Conservation (phyloP, 2,329 filamentous ascomycete genomes). For the Esteya vermicola region DNA sequence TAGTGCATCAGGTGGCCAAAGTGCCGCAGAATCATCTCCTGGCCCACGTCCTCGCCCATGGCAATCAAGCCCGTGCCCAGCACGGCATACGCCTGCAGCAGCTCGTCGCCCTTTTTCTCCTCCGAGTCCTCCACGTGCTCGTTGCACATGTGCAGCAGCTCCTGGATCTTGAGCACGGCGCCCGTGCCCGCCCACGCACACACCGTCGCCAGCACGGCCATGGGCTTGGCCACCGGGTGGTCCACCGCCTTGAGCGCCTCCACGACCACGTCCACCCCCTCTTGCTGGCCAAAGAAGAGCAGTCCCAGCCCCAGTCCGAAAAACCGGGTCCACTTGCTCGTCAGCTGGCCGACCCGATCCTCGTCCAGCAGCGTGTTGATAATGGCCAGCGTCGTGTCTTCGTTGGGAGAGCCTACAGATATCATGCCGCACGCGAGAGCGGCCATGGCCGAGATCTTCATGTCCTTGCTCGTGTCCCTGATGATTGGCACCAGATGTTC, state of each 20-base stretch:
- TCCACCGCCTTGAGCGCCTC: conserved; percentile 96
- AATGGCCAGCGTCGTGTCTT: conserved; percentile 83
- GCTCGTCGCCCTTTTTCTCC: conserved; percentile 87
- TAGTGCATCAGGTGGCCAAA: conserved; percentile 99
- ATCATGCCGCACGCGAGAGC: conserved; percentile 80
- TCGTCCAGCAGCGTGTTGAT: conserved; percentile 89
- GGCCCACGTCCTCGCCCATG: conserved; percentile 96
- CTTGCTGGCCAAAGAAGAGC: conserved; percentile 90
- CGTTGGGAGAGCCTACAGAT: conserved; percentile 83
- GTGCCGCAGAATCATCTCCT: conserved; percentile 96
- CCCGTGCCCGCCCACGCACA: conserved; percentile 98
- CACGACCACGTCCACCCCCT: conserved; percentile 95
- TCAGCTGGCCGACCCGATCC: conserved; percentile 76
- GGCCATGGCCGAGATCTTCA: conserved; percentile 95
- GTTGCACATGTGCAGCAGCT: conserved; percentile 94
- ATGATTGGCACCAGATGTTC: conserved; percentile 79
- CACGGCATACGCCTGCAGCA: conserved; percentile 91
- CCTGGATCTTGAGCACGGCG: conserved; percentile 91
- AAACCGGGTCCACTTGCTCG: conserved; percentile 97
- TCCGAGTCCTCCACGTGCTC: conserved; percentile 91
- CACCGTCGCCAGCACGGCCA: conserved; percentile 83
- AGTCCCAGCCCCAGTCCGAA: conserved; percentile 87
- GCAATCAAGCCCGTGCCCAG: conserved; percentile 86
- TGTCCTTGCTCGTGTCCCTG: conserved; percentile 67
- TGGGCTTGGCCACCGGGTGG: conserved; percentile 94